phyloP scores from a whole-genome alignment of 2,329 filamentous ascomycete genomes.

The Aspergillus sp. region DNA sequence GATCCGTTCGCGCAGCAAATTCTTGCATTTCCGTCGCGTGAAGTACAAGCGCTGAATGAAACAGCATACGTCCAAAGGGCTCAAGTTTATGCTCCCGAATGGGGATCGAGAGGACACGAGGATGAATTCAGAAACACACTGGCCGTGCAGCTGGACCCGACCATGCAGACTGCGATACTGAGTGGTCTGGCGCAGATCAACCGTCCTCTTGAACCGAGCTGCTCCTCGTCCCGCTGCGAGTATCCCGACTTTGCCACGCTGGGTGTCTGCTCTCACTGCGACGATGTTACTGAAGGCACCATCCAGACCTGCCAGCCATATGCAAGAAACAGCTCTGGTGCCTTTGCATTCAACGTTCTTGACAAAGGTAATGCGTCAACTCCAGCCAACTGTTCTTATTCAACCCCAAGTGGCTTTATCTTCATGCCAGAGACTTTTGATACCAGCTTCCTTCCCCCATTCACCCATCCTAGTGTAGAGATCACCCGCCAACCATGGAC shows the following conservation, averaged over 20 bases:
- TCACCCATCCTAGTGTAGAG: no score
- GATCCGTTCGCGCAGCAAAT: constrained; percentile 26
- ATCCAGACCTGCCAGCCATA: constrained; percentile 5
- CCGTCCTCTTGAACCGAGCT: constrained; percentile 4
- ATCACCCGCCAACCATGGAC: no score
- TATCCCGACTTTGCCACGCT: constrained; percentile 10
- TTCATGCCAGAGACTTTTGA: background rate
- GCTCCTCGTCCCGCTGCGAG: constrained; percentile 3
- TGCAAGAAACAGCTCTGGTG: background rate
- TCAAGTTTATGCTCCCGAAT: constrained; percentile 1
- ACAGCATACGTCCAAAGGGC: constrained; percentile 6
- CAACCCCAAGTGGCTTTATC: background rate
- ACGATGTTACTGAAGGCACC: constrained; percentile 8
- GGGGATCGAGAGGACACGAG: no score
- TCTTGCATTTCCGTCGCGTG: constrained; percentile 6
- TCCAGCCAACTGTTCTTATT: constrained; percentile 3
- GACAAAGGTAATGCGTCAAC: no score
- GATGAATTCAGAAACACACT: no score
- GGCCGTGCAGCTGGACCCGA: no score
- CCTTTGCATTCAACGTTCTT: background rate
- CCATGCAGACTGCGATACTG: background rate
- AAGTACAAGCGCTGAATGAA: background rate
- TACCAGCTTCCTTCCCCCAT: no score
- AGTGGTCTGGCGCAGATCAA: constrained; percentile 1
- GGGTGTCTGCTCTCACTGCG: constrained; percentile 12